Evolutionary conservation across 805 yeast species (phyloP).

Genomic region (Brettanomyces sp.): DNA sequence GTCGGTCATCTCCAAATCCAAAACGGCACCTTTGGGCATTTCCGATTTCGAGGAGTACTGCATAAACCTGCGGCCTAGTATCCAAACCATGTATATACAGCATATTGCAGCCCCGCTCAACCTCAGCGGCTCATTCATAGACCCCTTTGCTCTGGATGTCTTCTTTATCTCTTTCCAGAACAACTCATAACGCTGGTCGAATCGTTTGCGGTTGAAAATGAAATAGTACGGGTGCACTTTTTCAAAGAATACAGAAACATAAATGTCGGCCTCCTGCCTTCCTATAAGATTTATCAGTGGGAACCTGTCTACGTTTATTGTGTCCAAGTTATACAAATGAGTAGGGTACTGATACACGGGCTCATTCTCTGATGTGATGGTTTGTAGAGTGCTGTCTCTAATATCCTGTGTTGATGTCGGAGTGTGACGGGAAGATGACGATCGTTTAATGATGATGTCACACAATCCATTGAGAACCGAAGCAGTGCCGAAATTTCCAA

Average conservation of each 20-base stretch:
- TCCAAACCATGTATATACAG: constrained; percentile 39
- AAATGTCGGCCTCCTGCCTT: constrained; percentile 27
- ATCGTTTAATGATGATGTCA: constrained; percentile 31
- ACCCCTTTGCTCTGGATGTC: constrained; percentile 4
- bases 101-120: constrained; percentile 30
- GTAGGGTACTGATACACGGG: constrained; percentile 27
- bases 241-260: constrained; percentile 30
- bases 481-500: constrained; percentile 38
- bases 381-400: constrained; percentile 24
- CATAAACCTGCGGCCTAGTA: constrained; percentile 28
- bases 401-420: constrained; percentile 27
- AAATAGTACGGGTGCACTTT: constrained; percentile 36
- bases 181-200: constrained; percentile 25
- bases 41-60: constrained; percentile 18
- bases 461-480: constrained; percentile 34
- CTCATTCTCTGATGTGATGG: constrained; percentile 26
- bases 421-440: constrained; percentile 24
- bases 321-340: constrained; percentile 23
- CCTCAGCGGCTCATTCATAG: constrained; percentile 9
- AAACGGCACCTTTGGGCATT: constrained; percentile 12
- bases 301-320: constrained; percentile 25
- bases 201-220: constrained; percentile 28
- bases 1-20: constrained; percentile 20
- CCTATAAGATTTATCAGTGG: constrained; percentile 29
- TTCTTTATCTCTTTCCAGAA: constrained; percentile 30